Percentiles rank a stretch among this genome's conserved stretches.
Evolutionary conservation across 2,329 filamentous ascomycete genomes (phyloP).

Genomic region (Aaosphaeria pasadenensis): DNA sequence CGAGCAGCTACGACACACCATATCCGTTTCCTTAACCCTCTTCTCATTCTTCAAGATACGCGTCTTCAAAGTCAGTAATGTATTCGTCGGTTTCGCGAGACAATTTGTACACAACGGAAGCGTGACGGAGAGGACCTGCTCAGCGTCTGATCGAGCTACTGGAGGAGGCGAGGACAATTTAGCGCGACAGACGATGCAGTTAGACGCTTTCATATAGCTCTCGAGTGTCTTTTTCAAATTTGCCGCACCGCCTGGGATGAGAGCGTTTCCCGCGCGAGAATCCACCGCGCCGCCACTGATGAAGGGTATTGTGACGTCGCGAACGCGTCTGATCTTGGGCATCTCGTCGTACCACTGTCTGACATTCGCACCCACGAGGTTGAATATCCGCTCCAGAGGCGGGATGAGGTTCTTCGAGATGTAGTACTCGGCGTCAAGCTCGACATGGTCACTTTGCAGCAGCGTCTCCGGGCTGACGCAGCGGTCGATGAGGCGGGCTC

Average conservation of each 20-base stretch:
- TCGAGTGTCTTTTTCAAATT: conserved; percentile 73
- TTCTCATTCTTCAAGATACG: conserved; percentile 63
- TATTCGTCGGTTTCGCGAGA: conserved; percentile 51
- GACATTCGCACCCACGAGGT: conserved; percentile 89
- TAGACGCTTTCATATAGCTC: conserved; percentile 80
- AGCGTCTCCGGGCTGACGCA: conserved; percentile 86
- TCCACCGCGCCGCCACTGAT: conserved; percentile 3
- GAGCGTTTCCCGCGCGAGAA: conserved; percentile 9
- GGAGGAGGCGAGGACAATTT: conserved; percentile 48
- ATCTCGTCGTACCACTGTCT: conserved; percentile 93
- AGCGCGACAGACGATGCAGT: conserved; percentile 72
- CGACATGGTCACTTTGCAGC: conserved; percentile 70
- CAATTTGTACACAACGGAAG: conserved; percentile 60
- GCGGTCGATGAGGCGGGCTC: conserved; percentile 80
- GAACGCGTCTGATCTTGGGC: conserved; percentile 81
- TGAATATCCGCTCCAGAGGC: conserved; percentile 93
- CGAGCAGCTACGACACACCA: conserved; percentile 78
- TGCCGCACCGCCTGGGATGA: conserved; percentile 20
- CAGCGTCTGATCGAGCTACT: conserved; percentile 9
- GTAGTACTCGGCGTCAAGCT: conserved; percentile 94
- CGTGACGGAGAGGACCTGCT: conserved; percentile 14
- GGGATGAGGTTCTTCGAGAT: conserved; percentile 95
- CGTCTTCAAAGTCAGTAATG: conserved; percentile 62
- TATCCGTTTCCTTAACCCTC: conserved; percentile 61
- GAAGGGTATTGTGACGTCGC: conserved; percentile 50